phyloP scores from a whole-genome alignment of 176 grass and related monocot genomes.

The Poa pratensis region DNA sequence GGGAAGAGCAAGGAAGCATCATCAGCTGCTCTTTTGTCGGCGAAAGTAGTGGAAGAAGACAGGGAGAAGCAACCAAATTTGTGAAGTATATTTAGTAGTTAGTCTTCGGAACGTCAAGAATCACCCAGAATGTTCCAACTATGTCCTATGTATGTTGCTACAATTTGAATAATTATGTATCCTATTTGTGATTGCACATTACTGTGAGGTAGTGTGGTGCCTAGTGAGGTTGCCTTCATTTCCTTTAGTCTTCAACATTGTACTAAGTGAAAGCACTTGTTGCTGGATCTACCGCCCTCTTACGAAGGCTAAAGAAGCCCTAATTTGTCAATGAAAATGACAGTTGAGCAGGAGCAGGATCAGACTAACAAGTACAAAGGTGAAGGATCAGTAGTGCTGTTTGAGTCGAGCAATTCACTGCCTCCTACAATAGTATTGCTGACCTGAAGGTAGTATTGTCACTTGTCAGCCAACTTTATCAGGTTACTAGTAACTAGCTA shows the following conservation, averaged over 20 bases:
- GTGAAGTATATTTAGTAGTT: neutral
- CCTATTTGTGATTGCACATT: constrained; percentile 3
- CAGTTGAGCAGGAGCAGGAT: neutral
- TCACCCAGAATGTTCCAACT: neutral
- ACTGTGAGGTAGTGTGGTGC: constrained; percentile 19
- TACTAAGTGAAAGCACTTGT: neutral
- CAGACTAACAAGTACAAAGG: neutral
- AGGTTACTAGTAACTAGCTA: neutral
- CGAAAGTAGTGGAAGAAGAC: neutral
- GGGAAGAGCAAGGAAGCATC: constrained; percentile 58
- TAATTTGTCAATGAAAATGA: constrained; percentile 7
- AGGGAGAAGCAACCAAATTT: neutral
- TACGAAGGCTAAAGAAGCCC: too few species aligned
- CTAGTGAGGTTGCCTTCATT: constrained; percentile 20
- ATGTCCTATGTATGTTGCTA: neutral
- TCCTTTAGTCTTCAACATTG: neutral
- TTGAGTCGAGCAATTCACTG: constrained; percentile 5
- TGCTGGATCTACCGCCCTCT: neutral
- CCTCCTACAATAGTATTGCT: neutral
- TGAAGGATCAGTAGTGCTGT: neutral
- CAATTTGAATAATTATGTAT: constrained; percentile 16
- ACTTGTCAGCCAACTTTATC: neutral
- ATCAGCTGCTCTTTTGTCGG: neutral
- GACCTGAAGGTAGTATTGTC: constrained; percentile 4
- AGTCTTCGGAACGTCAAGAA: neutral